These are phyloP conservation scores for Pestalotiopsis sp. DNA, from an alignment of 2,329 filamentous ascomycete species.

Conservation along the genomic window DNA sequence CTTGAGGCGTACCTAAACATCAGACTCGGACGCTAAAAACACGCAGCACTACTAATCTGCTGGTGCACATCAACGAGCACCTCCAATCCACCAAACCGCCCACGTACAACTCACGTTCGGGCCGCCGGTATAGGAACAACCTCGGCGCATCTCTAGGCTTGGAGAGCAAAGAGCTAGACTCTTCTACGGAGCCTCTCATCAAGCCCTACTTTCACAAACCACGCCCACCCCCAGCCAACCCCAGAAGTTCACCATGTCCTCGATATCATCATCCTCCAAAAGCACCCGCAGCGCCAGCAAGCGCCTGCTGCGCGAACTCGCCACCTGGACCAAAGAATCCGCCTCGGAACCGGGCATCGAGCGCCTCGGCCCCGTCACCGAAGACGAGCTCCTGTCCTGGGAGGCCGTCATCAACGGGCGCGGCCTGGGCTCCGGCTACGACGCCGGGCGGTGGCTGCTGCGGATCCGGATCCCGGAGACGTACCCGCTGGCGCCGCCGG, in stretches of 20 bases:
- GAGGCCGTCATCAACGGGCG: slow-evolving; percentile 61
- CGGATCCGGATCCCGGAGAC: slow-evolving; percentile 70
- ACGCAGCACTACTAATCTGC: background rate
- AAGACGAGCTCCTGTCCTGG: slow-evolving; percentile 58
- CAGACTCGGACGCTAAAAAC: too few relatives aligned
- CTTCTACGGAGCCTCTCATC: too few relatives aligned
- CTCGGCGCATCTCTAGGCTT: too few relatives aligned
- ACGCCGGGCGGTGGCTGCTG: slow-evolving; percentile 80
- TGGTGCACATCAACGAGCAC: background rate
- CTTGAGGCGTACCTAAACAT: too few relatives aligned
- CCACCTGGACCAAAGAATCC: slow-evolving; percentile 50
- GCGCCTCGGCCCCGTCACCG: slow-evolving; percentile 54
- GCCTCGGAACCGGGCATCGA: slow-evolving; percentile 55
- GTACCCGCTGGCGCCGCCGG: slow-evolving; percentile 79
- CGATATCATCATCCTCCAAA: slow-evolving; percentile 25
- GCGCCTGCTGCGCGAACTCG: slow-evolving; percentile 60
- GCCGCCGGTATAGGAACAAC: too few relatives aligned
- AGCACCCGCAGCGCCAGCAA: slow-evolving; percentile 50
- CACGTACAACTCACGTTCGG: too few relatives aligned
- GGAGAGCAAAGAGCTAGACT: too few relatives aligned
- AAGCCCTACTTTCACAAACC: too few relatives aligned
- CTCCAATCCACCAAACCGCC: background rate
- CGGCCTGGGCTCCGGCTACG: slow-evolving; percentile 56
- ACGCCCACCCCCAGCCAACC: background rate
- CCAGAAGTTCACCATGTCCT: slow-evolving; percentile 15